Conservation (phyloP, 768 basidiomycete genomes). For the Tulasnella sp. region DNA sequence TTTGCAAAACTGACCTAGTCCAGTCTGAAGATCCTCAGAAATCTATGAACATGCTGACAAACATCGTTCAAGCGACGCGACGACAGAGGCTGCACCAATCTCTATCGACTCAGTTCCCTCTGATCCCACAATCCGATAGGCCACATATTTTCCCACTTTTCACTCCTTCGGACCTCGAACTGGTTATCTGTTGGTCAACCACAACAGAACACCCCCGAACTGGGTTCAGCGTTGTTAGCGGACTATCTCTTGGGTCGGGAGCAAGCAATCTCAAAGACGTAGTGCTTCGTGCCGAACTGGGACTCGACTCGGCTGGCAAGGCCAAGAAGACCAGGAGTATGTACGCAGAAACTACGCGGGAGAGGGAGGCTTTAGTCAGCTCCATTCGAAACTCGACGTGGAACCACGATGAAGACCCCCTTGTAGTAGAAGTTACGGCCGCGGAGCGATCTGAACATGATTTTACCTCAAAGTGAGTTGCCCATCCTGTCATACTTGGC, state of each 20-base stretch:
- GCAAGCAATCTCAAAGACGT: slow-evolving; percentile 62
- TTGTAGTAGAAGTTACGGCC: slow-evolving; percentile 50
- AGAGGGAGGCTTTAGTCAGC: slow-evolving; percentile 61
- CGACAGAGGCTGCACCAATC: slow-evolving; percentile 41
- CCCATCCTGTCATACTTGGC: not conserved
- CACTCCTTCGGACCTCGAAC: slow-evolving; percentile 65
- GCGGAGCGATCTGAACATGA: slow-evolving; percentile 49
- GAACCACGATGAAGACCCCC: slow-evolving; percentile 75
- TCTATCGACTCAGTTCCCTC: slow-evolving; percentile 35
- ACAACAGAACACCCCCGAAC: slow-evolving; percentile 49
- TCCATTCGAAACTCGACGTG: slow-evolving; percentile 67
- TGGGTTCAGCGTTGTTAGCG: slow-evolving; percentile 59
- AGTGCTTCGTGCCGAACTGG: slow-evolving; percentile 55
- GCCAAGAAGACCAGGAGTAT: slow-evolving; percentile 59
- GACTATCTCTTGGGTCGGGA: slow-evolving; percentile 60
- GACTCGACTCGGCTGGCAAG: slow-evolving; percentile 43
- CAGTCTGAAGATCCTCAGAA: not conserved
- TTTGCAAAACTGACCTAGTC: not conserved
- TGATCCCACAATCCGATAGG: slow-evolving; percentile 53
- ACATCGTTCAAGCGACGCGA: slow-evolving; percentile 33
- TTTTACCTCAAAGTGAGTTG: slow-evolving; percentile 64
- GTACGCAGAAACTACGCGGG: slow-evolving; percentile 84
- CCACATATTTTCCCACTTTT: slow-evolving; percentile 73
- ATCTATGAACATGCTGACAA: not conserved
- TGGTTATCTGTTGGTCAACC: slow-evolving; percentile 74